phyloP scores from a whole-genome alignment of 140 eudicot genomes.

The Stevia rebaudiana region DNA sequence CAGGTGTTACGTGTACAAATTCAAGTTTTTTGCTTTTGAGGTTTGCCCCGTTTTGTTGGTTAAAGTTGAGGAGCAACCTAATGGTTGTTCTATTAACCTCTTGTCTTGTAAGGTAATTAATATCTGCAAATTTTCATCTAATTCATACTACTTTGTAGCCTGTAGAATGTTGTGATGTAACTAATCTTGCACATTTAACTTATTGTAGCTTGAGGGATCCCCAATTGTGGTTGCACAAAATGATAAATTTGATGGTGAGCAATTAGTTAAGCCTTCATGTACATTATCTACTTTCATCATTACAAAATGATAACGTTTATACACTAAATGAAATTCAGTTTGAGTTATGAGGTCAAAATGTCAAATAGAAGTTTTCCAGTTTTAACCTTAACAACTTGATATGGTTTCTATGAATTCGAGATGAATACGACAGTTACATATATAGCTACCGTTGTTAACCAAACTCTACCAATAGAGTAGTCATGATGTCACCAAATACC shows the following conservation, averaged over 20 bases:
- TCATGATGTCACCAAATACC: constrained; percentile 5
- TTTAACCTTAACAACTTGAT: background rate
- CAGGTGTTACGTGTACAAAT: constrained; percentile 75
- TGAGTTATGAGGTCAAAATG: background rate
- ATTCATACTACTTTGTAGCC: constrained; percentile 2
- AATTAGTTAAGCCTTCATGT: background rate
- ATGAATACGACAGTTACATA: background rate
- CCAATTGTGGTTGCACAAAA: constrained; percentile 92
- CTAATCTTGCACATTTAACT: background rate
- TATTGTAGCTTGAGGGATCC: constrained; percentile 87
- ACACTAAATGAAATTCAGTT: background rate
- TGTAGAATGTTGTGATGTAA: background rate
- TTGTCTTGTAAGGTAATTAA: constrained; percentile 78
- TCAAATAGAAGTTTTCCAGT: background rate
- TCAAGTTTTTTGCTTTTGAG: constrained; percentile 81
- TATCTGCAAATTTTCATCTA: background rate
- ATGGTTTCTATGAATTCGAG: background rate
- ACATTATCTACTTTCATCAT: background rate
- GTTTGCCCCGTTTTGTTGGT: constrained; percentile 93
- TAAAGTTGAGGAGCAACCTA: constrained; percentile 70
- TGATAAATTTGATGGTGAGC: constrained; percentile 88
- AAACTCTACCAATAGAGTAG: background rate
- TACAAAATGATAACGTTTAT: background rate
- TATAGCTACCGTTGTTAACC: background rate
- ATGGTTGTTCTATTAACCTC: constrained; percentile 84